Base-by-base conservation (phyloP, 1,284 basidiomycete genomes). In the Flammula alnicola region DNA sequence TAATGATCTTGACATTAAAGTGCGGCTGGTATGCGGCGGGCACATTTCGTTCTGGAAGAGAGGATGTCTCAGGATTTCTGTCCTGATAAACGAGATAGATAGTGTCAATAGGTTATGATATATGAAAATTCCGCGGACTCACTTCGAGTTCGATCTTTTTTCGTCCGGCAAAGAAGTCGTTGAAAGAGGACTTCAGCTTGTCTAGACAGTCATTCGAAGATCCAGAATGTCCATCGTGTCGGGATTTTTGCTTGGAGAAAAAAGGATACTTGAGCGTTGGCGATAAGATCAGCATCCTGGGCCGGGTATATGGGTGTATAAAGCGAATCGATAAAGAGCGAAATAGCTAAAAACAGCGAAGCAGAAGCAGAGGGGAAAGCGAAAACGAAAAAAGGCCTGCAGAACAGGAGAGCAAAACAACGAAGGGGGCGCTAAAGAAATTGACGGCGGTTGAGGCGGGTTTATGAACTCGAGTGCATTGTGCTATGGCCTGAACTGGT, bases 121-220 rank as follows among this genome's bases (percentile, higher is more conserved):
- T 43, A 29, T 32, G 20, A 19, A 31, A 43, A n/a, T n/a, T 43
- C 9, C 20, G 41, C 31, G 16, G 9, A 5, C n/a, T 45, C 19
- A 45, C 44, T 23, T 37, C 44, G n/a, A 45, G 16, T 27, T 37
- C 36, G 32, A 22, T 23, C 23, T 35, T 45, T 23, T 45, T 49
- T 27, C n/a, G 27, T 10, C 40, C 39, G 16, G 20, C 12, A 22
- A 49, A 43, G 20, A 53, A 25, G 10, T 29, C 36, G 16, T 39
- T 46, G 49, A 52, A 29, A 1, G 45, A 48, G n/a, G 31, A 20
- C 32, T 40, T 45, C 33, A 29, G 44, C 32, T 33, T 48, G 19
- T 25, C 22, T 8, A 44, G 29, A 30, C 17, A 31, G 27, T 35
- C 10, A 16, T 17, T 9, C 19, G 36, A 29, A 14, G 42, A 10